Conservation (phyloP, 2,329 filamentous ascomycete species). For the Ceratocystis alfenasii region DNA sequence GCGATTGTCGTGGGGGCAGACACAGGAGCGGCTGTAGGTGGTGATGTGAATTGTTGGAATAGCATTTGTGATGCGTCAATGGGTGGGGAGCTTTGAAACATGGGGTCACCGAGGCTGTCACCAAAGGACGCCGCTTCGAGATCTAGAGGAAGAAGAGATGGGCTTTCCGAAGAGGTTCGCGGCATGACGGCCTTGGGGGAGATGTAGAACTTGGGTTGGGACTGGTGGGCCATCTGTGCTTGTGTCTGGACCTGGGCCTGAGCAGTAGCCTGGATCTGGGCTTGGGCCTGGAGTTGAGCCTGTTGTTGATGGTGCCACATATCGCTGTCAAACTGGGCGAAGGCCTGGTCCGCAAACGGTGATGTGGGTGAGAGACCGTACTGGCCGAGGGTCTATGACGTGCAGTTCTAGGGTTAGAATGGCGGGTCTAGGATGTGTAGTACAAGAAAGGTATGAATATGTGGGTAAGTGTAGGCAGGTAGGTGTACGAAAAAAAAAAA, state of each 20-base stretch:
- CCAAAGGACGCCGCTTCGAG: conserved; percentile 12
- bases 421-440: background rate
- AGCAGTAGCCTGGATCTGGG: background rate
- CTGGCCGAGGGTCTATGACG: background rate
- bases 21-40: background rate
- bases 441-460: background rate
- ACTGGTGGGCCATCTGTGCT: background rate
- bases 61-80: conserved; percentile 15
- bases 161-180: conserved; percentile 16
- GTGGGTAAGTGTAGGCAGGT: background rate
- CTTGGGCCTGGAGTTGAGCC: background rate
- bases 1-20: background rate
- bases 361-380: conserved; percentile 15
- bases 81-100: conserved; percentile 18
- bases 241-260: background rate
- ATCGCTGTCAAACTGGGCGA: conserved; percentile 12
- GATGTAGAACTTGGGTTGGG: conserved; percentile 17
- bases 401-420: background rate
- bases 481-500: background rate
- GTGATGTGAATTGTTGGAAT: conserved; percentile 14
- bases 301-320: conserved; percentile 16
- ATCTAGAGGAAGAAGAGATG: conserved; percentile 16
- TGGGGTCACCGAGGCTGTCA: conserved; percentile 9
- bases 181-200: conserved; percentile 20
- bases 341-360: conserved; percentile 15